Base-by-base conservation (phyloP, 805 yeast species). In the Wickerhamomyces pijperi region DNA sequence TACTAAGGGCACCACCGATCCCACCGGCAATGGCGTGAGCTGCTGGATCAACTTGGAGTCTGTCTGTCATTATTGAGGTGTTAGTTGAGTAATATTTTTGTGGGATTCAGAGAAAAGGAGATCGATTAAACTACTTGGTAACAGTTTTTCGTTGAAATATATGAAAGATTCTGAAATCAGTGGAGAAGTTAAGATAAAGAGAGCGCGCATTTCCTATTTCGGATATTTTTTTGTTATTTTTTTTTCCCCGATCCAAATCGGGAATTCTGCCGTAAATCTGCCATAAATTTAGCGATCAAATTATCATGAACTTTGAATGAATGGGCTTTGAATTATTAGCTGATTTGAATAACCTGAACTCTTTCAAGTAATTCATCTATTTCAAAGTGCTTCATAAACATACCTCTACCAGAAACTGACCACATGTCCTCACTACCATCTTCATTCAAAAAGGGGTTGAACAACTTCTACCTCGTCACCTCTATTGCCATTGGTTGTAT, bases 11-110 rank as follows among this genome's bases (percentile, higher is more conserved):
- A 13, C 97, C 97, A 20, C 95, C 95, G 6, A 88, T 80, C 28
- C 95, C 95, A 11, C 97, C 97, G 5, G 95, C 82, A 11, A 88
- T 59, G n/a, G 96, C 96, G 55, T 88, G 96, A 13, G 92, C 86
- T 4, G 46, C 40, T 2, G 58, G 58, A 35, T 53, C 55, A 13
- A 47, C 53, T 34, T 47, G 41, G 16, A 53, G 40, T 45, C 57
- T 50, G 29, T 44, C 46, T 16, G 54, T 21, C 55, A 51, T 53
- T 17, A 16, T 20, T 18, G 4, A 11, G 29, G 29, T 4, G 6
- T 21, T 21, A 21, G 23, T 21, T 21, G 23, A 21, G 23, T 21
- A 6, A 7, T 21, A 7, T 21, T 6, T 21, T 9, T 21, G 23
- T 21, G 6, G 9, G 23, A 6, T 21, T 21, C 9, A 14, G n/a